Conservation (phyloP, 2,329 filamentous ascomycete species). For the Teratosphaeria viscida region DNA sequence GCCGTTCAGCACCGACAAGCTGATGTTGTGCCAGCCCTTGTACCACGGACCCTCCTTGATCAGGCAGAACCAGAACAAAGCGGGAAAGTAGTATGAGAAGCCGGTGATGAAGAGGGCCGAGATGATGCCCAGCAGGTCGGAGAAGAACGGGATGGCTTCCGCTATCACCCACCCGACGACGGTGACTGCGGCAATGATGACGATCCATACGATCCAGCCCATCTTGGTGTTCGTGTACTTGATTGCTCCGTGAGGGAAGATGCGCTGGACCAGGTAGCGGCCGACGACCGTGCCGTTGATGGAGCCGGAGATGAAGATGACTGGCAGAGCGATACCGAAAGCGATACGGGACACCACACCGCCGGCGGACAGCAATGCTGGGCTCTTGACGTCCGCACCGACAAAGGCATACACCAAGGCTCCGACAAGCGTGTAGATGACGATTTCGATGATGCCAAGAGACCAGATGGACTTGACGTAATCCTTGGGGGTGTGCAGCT, state of each 20-base stretch:
- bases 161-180: conserved; percentile 58
- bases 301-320: conserved; percentile 62
- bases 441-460: conserved; percentile 52
- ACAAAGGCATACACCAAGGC: conserved; percentile 59
- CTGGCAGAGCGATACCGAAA: conserved; percentile 61
- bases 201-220: conserved; percentile 50
- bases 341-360: conserved; percentile 50
- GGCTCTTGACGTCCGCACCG: conserved; percentile 51
- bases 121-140: conserved; percentile 57
- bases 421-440: conserved; percentile 56
- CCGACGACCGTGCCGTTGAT: conserved; percentile 49
- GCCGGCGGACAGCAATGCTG: conserved; percentile 55
- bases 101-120: conserved; percentile 55
- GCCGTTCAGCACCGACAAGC: conserved; percentile 35
- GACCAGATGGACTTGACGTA: conserved; percentile 50
- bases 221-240: conserved; percentile 32
- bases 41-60: conserved; percentile 40
- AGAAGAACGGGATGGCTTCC: conserved; percentile 63
- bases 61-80: conserved; percentile 34
- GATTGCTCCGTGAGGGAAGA: conserved; percentile 47
- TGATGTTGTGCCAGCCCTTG: conserved; percentile 34
- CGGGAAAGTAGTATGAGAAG: conserved; percentile 41
- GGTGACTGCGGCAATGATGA: conserved; percentile 48
- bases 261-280: conserved; percentile 52
- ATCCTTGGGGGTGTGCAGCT: conserved; percentile 53